Percentiles rank a stretch among this genome's conserved stretches.
Evolutionary conservation across 805 yeast species (phyloP).

Genomic region (Kodamaea jinghongensis): DNA sequence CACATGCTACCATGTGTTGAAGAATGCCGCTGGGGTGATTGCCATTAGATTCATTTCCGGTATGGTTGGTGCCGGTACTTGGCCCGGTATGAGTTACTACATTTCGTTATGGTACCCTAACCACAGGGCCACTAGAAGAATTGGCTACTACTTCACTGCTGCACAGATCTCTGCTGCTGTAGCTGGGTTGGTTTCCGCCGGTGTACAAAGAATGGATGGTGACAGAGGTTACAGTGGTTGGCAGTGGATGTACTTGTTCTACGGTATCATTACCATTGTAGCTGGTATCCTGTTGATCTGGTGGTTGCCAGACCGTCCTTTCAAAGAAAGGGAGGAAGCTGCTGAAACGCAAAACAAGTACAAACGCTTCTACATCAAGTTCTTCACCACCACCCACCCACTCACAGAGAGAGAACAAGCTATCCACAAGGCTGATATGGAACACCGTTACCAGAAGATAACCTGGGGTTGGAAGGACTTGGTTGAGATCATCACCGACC

Average conservation of each 20-base stretch:
- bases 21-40: constrained; percentile 56
- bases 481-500: constrained; percentile 51
- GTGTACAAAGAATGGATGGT: constrained; percentile 81
- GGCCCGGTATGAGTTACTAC: constrained; percentile 90
- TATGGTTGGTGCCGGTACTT: constrained; percentile 77
- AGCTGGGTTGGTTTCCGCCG: constrained; percentile 84
- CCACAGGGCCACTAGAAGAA: constrained; percentile 69
- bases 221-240: constrained; percentile 70
- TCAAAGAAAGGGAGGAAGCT: constrained; percentile 4
- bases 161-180: constrained; percentile 91
- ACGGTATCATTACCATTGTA: constrained; percentile 65
- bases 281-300: constrained; percentile 65
- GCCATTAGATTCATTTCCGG: constrained; percentile 75
- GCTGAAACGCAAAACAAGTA: constrained; percentile 14
- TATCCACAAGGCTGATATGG: constrained; percentile 62
- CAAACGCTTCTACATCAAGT: constrained; percentile 19
- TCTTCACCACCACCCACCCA: constrained; percentile 42
- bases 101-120: constrained; percentile 83
- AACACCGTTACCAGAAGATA: constrained; percentile 42
- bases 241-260: constrained; percentile 82
- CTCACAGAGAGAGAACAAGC: constrained; percentile 50
- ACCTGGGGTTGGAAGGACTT: constrained; percentile 65
- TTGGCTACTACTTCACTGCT: constrained; percentile 88
- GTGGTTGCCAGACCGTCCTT: constrained; percentile 87
- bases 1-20: constrained; percentile 65